Evolutionary conservation across 148 eudicot species (phyloP).

Genomic region (Talinum fruticosum): DNA sequence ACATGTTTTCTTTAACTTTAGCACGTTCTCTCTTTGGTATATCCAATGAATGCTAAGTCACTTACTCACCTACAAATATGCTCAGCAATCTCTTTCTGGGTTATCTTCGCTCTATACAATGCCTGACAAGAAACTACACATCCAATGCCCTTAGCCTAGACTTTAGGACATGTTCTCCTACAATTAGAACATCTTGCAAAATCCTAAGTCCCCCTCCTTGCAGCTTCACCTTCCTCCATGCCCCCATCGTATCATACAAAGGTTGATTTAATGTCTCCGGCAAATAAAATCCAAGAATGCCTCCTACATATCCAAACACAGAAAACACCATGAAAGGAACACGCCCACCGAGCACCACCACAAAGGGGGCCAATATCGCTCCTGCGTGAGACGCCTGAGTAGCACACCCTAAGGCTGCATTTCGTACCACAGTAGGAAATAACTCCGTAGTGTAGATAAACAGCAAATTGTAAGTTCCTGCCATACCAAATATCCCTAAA

Average conservation of each 20-base stretch:
- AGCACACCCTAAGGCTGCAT: conserved; percentile 75
- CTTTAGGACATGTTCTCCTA: too few species aligned
- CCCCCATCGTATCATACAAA: conserved; percentile 85
- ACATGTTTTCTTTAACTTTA: too few species aligned
- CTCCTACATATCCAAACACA: conserved; percentile 60
- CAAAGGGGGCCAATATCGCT: conserved; percentile 76
- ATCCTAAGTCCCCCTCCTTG: not conserved
- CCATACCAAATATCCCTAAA: conserved; percentile 84
- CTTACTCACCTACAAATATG: too few species aligned
- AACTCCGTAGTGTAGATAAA: conserved; percentile 76
- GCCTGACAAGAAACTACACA: too few species aligned
- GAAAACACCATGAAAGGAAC: conserved; percentile 68
- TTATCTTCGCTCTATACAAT: too few species aligned
- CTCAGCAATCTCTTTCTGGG: too few species aligned
- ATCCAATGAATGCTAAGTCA: too few species aligned
- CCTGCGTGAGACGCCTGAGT: conserved; percentile 90
- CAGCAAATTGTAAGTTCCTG: conserved; percentile 75
- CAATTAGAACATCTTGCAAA: not conserved
- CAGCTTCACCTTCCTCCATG: conserved; percentile 58
- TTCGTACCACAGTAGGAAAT: conserved; percentile 92
- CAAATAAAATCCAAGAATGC: conserved; percentile 51
- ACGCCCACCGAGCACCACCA: conserved; percentile 65
- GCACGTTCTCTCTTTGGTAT: too few species aligned
- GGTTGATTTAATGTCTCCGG: conserved; percentile 85
- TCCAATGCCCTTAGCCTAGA: too few species aligned